Base-by-base conservation (phyloP, 208 protist species). In the Trypanosoma melophagium region DNA sequence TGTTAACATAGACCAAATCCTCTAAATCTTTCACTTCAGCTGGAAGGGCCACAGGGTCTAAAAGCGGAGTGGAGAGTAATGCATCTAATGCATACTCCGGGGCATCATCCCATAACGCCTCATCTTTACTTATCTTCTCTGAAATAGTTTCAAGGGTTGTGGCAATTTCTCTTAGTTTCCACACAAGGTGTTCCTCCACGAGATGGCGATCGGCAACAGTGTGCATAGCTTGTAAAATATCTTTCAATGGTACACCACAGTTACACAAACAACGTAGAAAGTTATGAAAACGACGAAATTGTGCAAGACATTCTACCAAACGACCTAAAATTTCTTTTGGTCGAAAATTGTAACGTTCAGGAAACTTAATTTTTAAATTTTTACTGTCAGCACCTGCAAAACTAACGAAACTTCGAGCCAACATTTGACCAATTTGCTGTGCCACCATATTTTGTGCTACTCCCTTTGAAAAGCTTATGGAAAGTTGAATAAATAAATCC, bases 371-470 rank as follows among this genome's bases (percentile, higher is more conserved):
- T 69, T 90, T 91, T 16, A 96, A 57, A 38, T 80, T 85, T 25
- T 74, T 76, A 71, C 79, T 92, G 35, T 96, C 80, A 0, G 82
- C 81, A 0, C 91, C 91, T 7, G 87, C 86, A 61, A 96, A 94
- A 14, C 83, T 81, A 61, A 88, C 75, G 17, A 96, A 69, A 60
- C 86, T 93, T 57, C 86, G 84, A 2, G 86, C 86, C 2, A 96
- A 79, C 88, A 94, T 93, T 64, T 94, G 84, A 49, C 82, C 81
- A 69, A 94, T 90, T 77, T 96, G 91, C 63, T 87, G 79, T 19
- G 84, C 86, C 42, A 96, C 91, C 77, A 94, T 84, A 70, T 96
- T 94, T 69, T 93, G 91, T 50, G 85, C 87, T 0, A 96, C 87
- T 13, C 91, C 91, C 19, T 81, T 79, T 17, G 77, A 80, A 54